Conservation (phyloP, 2,329 filamentous ascomycete genomes). For the Metarhizium robertsii region DNA sequence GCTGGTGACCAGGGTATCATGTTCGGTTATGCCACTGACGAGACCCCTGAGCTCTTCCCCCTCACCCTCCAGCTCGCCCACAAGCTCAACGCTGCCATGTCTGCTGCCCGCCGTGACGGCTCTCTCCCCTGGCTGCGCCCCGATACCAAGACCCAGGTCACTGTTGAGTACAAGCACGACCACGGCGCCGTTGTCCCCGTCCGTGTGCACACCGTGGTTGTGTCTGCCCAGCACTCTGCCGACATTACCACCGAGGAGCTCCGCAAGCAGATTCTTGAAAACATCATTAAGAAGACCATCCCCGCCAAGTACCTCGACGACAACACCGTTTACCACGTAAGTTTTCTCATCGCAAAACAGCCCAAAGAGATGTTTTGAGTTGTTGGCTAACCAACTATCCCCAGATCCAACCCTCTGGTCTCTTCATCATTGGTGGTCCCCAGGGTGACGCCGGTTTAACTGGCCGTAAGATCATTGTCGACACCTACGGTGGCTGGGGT, state of each 20-base stretch:
- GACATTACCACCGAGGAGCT: conserved; percentile 85
- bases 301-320: conserved; percentile 87
- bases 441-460: conserved; percentile 98
- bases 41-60: conserved; percentile 95
- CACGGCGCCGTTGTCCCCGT: conserved; percentile 84
- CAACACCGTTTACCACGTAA: conserved; percentile 87
- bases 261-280: conserved; percentile 90
- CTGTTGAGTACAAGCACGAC: conserved; percentile 96
- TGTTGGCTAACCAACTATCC: conserved; percentile 64
- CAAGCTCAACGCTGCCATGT: conserved; percentile 96
- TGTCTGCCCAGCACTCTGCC: conserved; percentile 88
- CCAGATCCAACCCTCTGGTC: conserved; percentile 88
- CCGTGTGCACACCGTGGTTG: conserved; percentile 92
- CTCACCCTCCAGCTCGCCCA: conserved; percentile 90
- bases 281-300: conserved; percentile 94
- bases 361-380: background rate
- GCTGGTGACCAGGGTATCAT: conserved; percentile 99
- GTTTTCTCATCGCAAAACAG: conserved; percentile 19
- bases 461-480: conserved; percentile 98
- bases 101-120: conserved; percentile 76
- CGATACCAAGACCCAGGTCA: conserved; percentile 99
- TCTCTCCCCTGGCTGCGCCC: conserved; percentile 88
- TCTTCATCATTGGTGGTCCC: conserved; percentile 98
- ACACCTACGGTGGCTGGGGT: conserved; percentile 99
- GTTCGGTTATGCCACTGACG: conserved; percentile 99